Evolutionary conservation across 2,329 filamentous ascomycete genomes (phyloP), one percentile per base, ranked within the genome.

Genomic region (Blastomyces emzantsi): DNA sequence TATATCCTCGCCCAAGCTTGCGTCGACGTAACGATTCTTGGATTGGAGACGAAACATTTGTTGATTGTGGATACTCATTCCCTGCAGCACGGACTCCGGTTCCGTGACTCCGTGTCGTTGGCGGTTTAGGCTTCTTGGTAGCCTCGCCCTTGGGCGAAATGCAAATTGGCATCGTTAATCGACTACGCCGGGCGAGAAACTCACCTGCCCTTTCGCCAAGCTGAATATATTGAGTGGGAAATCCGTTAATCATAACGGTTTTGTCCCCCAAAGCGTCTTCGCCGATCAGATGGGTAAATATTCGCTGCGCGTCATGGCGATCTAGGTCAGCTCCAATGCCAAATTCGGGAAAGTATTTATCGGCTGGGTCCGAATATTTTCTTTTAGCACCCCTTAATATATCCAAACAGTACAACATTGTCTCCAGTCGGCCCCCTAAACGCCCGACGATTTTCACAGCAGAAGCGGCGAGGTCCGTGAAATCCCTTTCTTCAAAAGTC

Each of bases 391-490:
- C 94, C 66, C 88, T 83, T 67, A 97, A 85, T 45, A 95, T 83
- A 70, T 97, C 92, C n/a, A 90, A 85, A 72, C 90, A 92, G 72
- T 95, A 88, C 19, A 87, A 81, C 63, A 93, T 77, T 6, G 91
- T 95, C 61, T 95, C 83, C 30, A 63, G 62, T 11, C 63, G 60
- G 13, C 59, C 33, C 30, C 61, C 47, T 17, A 68, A 36, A 39
- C 60, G 55, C 25, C 83, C 83, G 33, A 96, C 86, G 60, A 96
- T 82, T 36, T 80, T 79, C 60, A 97, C 80, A 2, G 87, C 90
- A 62, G 86, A 83, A 63, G 83, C 77, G 7, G 92, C 93, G 70
- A 90, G 85, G 19, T 86, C 77, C 15, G 90, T 92, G 69, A 93
- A 89, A 75, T 97, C 92, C 64, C 85, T 82, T 61, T 83, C 80